Evolutionary conservation across 2,329 filamentous ascomycete species (phyloP), one percentile per base, ranked within the genome.

Genomic region (Xylariales sp.): DNA sequence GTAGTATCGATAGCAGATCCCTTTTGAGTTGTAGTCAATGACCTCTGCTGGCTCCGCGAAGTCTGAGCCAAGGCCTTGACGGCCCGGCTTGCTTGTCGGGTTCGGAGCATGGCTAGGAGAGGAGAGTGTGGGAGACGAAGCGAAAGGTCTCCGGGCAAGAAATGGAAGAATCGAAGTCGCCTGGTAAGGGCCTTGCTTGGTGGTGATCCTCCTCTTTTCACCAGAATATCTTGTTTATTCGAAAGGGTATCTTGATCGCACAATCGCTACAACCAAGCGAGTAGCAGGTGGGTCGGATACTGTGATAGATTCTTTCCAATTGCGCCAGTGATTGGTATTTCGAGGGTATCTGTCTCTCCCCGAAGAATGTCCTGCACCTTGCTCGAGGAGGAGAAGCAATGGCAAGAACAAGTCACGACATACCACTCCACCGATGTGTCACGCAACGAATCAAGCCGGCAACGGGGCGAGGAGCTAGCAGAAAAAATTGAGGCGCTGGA

Each of bases 41-140:
- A 50, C 40, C 69, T 62, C 24, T 61, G 51, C 45, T 53, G 55
- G 33, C 52, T 54, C 45, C 60, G 52, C 51, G 64, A 65, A 40
- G 60, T 50, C 43, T 62, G 58, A 48, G 58, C 55, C 53, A 71
- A 39, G 55, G 64, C 64, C 62, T 61, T 68, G 48, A 72, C 50
- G 65, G 71, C 72, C 60, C 62, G 66, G 54, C 60, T 56, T 46
- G 70, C 66, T 53, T 69, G 67, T 54, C 70, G 65, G 52, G 59
- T 65, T 53, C 71, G 71, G 53, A 76, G 68, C 73, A 76, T 76
- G 50, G 38, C 46, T 45, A 48, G 5, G 31, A 34, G 19, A 39
- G 25, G 38, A 25, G 16, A 40, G 25, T 20, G 29, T 14, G 22
- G 38, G 22, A 40, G 19, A 21, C 28, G 9, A 32, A 15, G 9